Conservation (phyloP, 75 land plant genomes). For the Sequoiadendron giganteum region DNA sequence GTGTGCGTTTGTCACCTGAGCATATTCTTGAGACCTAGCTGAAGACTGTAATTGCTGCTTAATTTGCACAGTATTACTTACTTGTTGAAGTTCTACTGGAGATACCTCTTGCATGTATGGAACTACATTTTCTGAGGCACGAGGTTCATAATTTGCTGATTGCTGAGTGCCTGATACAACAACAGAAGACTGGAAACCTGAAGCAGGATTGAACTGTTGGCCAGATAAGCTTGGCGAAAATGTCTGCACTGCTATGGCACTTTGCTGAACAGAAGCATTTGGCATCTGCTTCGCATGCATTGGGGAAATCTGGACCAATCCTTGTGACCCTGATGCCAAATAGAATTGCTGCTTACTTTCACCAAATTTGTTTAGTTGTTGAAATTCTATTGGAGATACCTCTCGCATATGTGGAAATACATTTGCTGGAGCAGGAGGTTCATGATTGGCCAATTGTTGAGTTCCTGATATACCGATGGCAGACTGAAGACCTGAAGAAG, state of each 20-base stretch:
- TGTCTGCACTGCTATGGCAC: background rate
- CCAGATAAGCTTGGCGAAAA: background rate
- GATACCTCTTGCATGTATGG: background rate
- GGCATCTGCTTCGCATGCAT: background rate
- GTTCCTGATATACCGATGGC: background rate
- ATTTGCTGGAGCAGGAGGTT: background rate
- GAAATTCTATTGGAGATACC: background rate
- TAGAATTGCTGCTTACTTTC: background rate
- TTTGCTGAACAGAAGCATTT: background rate
- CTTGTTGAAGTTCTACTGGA: background rate
- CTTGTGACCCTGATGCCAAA: background rate
- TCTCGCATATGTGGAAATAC: background rate
- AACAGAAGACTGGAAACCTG: background rate
- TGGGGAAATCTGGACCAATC: background rate
- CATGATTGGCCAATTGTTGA: background rate
- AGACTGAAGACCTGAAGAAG: constrained; percentile 8
- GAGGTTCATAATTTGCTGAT: background rate
- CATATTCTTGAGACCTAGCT: constrained; percentile 3
- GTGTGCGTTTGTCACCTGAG: background rate
- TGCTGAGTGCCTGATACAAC: background rate
- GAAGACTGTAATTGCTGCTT: constrained; percentile 6
- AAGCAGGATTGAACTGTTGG: background rate
- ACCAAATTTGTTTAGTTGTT: background rate
- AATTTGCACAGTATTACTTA: background rate
- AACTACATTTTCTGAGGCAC: background rate